Percentiles rank a stretch among this genome's conserved stretches.
Conservation (phyloP, 345 rosid genomes). For the Pelargonium nanum region DNA sequence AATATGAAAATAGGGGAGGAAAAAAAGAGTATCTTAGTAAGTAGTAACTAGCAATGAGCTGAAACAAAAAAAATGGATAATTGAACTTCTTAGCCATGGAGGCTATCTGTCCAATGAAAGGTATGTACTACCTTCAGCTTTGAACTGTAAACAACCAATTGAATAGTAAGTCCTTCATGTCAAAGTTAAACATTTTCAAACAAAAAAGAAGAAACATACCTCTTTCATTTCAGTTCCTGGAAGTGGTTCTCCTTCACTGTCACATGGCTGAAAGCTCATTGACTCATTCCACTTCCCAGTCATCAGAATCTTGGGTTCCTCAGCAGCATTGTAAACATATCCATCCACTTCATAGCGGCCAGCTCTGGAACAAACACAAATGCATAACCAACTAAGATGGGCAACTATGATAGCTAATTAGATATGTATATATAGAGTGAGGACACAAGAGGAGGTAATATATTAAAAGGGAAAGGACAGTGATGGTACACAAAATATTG, state of each 20-base stretch:
- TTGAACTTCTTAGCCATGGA: too few relatives aligned
- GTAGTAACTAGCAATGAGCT: too few relatives aligned
- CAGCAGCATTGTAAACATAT: conserved; percentile 61
- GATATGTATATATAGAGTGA: background rate
- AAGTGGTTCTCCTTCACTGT: conserved; percentile 62
- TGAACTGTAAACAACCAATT: background rate
- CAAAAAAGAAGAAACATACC: conserved; percentile 17
- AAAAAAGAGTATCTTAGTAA: too few relatives aligned
- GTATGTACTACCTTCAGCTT: background rate
- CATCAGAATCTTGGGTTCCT: conserved; percentile 73
- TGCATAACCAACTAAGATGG: background rate
- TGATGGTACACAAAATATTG: too few relatives aligned
- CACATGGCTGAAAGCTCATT: conserved; percentile 78
- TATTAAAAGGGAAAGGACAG: background rate
- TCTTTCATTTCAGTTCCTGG: conserved; percentile 67
- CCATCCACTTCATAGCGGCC: conserved; percentile 90
- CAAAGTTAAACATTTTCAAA: background rate
- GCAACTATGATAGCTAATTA: background rate
- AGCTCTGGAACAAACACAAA: conserved; percentile 34
- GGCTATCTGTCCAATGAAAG: too few relatives aligned
- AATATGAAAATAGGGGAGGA: too few relatives aligned
- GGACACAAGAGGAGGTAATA: background rate
- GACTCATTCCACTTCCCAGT: conserved; percentile 80
- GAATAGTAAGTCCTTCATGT: too few relatives aligned
- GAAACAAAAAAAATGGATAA: too few relatives aligned